Base-by-base conservation (phyloP, 768 basidiomycete genomes). In the Mycena galericulata region DNA sequence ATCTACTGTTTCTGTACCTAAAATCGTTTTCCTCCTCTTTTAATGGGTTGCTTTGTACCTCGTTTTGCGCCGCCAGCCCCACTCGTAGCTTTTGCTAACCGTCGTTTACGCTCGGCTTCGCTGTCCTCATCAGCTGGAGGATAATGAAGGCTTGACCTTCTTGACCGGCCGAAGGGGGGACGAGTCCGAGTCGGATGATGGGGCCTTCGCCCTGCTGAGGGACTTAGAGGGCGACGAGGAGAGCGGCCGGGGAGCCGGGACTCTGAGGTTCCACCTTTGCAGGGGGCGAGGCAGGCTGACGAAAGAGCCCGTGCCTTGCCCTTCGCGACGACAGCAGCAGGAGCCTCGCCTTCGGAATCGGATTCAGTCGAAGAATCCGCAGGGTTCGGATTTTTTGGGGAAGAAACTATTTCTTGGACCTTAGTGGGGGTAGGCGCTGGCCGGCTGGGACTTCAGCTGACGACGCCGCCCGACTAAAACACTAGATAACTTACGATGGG, bases 11-110 rank as follows among this genome's bases (percentile, higher is more conserved):
- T 64, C 20, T 40, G 9, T 36, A 6, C 68, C 84, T 84, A 93
- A 82, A 92, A 94, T 69, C 90, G 86, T 76, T 88, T 92, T 32
- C 89, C 91, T 38, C 90, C 90, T 71, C 92, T 87, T 79, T 90
- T 93, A 68, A 94, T 82, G 6, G 93, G 93, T 72, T 94, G 92
- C 72, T 88, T 86, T 47, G 89, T 83, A 43, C 89, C 89, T 60
- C 89, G 82, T 67, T 83, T 82, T 26, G 69, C 69, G 54, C 77
- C 72, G 46, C 76, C 75, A 53, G 75, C 70, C 47, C 83, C 84
- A 65, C 77, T 78, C 68, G 58, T 68, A 34, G 46, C 63, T 38
- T 65, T 68, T n/a, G 67, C 70, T 27, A 72, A 27, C 17, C 67
- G 70, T 58, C 62, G 57, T 55, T 81, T 86, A 36, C 82, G 82